phyloP scores from a whole-genome alignment of 768 basidiomycete genomes.

The Lactarius sp. region DNA sequence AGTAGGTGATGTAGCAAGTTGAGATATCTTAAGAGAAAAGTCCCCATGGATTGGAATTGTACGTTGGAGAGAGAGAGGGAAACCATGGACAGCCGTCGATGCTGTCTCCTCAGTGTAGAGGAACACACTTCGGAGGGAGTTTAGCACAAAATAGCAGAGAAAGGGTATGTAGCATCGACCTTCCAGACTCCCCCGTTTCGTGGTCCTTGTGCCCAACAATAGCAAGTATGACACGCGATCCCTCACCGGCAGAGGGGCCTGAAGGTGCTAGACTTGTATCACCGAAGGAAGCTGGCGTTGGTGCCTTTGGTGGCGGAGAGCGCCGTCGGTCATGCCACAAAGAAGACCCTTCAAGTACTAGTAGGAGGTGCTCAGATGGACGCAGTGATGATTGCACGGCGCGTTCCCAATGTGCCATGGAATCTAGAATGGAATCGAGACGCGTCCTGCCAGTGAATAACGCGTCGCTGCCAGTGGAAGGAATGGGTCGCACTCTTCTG shows the following conservation, averaged over 20 bases:
- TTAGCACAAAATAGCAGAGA: not conserved
- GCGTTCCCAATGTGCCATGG: slow-evolving; percentile 17
- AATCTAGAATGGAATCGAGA: not conserved
- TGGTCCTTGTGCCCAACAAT: slow-evolving; percentile 1
- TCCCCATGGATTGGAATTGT: slow-evolving; percentile 15
- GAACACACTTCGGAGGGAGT: slow-evolving; percentile 10
- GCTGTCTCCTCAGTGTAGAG: slow-evolving; percentile 7
- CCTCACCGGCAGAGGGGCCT: not conserved
- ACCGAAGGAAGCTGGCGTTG: not conserved
- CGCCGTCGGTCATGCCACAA: not conserved
- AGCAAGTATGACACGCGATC: slow-evolving; percentile 4
- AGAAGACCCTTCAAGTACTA: slow-evolving; percentile 6
- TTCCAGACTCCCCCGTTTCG: slow-evolving; percentile 5
- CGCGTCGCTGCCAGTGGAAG: not conserved
- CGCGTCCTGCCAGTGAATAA: not conserved
- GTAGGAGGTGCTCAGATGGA: slow-evolving; percentile 11
- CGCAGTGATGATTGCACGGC: slow-evolving; percentile 14
- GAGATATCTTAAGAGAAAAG: slow-evolving; percentile 23
- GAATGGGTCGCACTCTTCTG: not conserved
- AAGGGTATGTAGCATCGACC: slow-evolving; percentile 6
- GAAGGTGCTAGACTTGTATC: not conserved
- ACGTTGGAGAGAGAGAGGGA: slow-evolving; percentile 18
- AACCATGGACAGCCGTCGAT: not conserved
- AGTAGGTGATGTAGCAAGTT: not conserved
- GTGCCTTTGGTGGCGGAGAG: not conserved